Percentiles rank a stretch among this genome's conserved stretches.
Conservation (phyloP, 2,329 filamentous ascomycete genomes). For the Fusarium vanettenii region DNA sequence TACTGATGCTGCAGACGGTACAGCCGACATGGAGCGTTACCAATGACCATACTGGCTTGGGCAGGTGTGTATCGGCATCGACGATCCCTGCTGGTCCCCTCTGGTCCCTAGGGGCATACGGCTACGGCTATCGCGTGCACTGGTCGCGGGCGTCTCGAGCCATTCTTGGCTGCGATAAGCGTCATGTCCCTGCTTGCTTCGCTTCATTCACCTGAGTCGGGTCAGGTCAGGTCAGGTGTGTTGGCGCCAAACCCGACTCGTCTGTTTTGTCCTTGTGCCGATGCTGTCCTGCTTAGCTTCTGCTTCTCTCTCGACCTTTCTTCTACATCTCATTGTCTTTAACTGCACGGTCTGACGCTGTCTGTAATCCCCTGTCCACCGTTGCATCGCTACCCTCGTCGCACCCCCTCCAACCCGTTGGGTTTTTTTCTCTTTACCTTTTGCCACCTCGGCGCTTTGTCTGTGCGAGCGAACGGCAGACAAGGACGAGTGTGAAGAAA, state of each 20-base stretch:
- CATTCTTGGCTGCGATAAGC: conserved; percentile 40
- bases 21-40: conserved; percentile 23
- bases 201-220: neutral
- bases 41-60: conserved; percentile 13
- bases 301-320: neutral
- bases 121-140: conserved; percentile 37
- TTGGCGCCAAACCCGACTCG: conserved; percentile 25
- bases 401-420: conserved; percentile 25
- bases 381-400: conserved; percentile 23
- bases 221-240: neutral
- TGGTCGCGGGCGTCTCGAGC: conserved; percentile 20
- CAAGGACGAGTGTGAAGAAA: neutral
- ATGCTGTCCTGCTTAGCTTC: conserved; percentile 21
- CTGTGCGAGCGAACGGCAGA: conserved; percentile 11
- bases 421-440: conserved; percentile 25
- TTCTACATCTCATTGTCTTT: neutral
- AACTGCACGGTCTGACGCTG: neutral
- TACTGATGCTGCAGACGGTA: neutral
- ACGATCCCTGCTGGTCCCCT: conserved; percentile 28
- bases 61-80: conserved; percentile 28
- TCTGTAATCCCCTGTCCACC: conserved; percentile 18
- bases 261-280: conserved; percentile 30
- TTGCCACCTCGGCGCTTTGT: conserved; percentile 25
- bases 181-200: conserved; percentile 30
- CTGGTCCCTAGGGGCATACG: neutral